Base-by-base conservation (phyloP, 129 eudicot genomes). In the Arctium minus region DNA sequence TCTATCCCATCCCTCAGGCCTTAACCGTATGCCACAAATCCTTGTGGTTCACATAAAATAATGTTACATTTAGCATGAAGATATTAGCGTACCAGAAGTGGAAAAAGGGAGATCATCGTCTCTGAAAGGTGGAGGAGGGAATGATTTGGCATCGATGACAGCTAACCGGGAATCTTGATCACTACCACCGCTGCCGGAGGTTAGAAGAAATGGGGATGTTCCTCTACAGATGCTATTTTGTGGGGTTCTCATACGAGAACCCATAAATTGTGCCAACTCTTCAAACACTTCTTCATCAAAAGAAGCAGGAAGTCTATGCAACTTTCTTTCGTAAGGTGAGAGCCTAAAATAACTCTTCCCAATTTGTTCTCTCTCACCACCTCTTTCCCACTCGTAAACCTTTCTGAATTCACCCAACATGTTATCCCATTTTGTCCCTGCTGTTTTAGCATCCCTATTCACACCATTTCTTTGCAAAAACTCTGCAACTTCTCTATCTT, bases 361-460 rank as follows among this genome's bases (percentile, higher is more conserved):
- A 40, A 88, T 78, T 46, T 88, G 94, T 53, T 92, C 97, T 37
- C 94, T 77, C 33, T 91, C 97, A 1, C 95, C 93, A 4, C 89
- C 92, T 81, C 93, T 81, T 74, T 93, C 97, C 95, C 95, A 93
- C 15, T 91, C 94, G 70, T 86, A 91, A 44, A 93, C 97, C 76
- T 89, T 93, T 53, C 97, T 70, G 53, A 91, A 93, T 53, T 93
- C 97, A 6, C 97, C 97, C 88, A 93, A 88, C 97, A 93, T 91
- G 78, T 93, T 93, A 22, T 93, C 97, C 97, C 97, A 93, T 67
- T 93, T 93, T 0, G 97, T 93, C 2, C 97, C 97, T 0, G 97
- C 96, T 0, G 93, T 91, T 67, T 93, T 93, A 0, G 97, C 95
- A 62, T 93, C 97, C 13, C 97, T 85, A 13, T 82, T 89, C 17